These are phyloP conservation scores for Sarcomyxa edulis DNA, from an alignment of 768 basidiomycete species.

Conservation along the genomic window DNA sequence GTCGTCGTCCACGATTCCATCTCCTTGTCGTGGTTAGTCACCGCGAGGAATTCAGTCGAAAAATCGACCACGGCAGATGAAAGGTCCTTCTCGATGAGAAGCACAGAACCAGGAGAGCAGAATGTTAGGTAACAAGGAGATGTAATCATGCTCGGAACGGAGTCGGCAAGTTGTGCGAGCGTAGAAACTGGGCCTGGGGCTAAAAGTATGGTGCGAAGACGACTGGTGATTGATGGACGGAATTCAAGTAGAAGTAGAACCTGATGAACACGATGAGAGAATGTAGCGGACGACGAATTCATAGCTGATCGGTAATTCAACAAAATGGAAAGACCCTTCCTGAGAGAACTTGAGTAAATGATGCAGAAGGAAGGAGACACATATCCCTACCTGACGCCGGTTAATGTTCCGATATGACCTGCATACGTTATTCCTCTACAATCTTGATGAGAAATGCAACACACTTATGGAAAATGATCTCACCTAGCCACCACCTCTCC, in stretches of 20 bases:
- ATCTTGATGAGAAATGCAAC: background rate
- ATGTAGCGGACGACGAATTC: slow-evolving; percentile 18
- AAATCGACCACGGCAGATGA: slow-evolving; percentile 13
- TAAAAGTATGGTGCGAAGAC: slow-evolving; percentile 26
- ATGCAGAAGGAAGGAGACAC: too few relatives aligned
- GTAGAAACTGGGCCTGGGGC: slow-evolving; percentile 19
- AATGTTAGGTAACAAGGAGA: slow-evolving; percentile 32
- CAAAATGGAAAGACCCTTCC: slow-evolving; percentile 29
- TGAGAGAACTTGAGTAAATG: too few relatives aligned
- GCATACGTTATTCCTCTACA: slow-evolving; percentile 31
- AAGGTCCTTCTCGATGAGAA: slow-evolving; percentile 31
- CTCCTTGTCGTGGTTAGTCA: slow-evolving; percentile 29
- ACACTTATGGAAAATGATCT: slow-evolving; percentile 3
- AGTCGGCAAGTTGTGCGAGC: slow-evolving; percentile 14
- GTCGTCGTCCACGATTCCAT: slow-evolving; percentile 19
- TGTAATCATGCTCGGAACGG: slow-evolving; percentile 13
- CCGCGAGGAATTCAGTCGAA: slow-evolving; percentile 22
- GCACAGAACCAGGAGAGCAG: slow-evolving; percentile 23
- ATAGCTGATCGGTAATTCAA: slow-evolving; percentile 28
- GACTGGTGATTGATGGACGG: slow-evolving; percentile 25
- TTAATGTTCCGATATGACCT: slow-evolving; percentile 31
- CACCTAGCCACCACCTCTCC: slow-evolving; percentile 28
- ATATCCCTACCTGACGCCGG: slow-evolving; percentile 27
- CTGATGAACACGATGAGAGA: slow-evolving; percentile 23
- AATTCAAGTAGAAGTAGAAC: slow-evolving; percentile 23